Conservation (phyloP, 1,284 basidiomycete species). For the Athelia sp. region DNA sequence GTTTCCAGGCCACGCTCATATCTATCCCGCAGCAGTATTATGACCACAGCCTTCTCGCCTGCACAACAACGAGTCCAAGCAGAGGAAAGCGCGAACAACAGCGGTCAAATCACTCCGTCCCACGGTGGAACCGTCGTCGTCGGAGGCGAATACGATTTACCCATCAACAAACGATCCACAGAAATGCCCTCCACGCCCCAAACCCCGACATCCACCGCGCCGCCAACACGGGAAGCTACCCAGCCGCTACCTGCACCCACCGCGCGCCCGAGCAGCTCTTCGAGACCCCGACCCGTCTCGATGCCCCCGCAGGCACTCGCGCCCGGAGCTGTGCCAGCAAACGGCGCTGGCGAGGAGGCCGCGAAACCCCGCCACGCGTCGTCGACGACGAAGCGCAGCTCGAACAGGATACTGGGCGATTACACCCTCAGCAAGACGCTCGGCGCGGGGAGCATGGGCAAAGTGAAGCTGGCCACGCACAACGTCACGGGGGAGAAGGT, state of each 20-base stretch:
- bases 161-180: slow-evolving; percentile 16
- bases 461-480: slow-evolving; percentile 95
- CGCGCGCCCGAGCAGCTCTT: slow-evolving; percentile 10
- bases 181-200: slow-evolving; percentile 13
- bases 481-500: slow-evolving; percentile 92
- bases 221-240: slow-evolving; percentile 14
- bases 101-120: slow-evolving; percentile 41
- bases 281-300: slow-evolving; percentile 57
- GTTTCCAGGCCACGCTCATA: too few species aligned
- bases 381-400: slow-evolving; percentile 21
- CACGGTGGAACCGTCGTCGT: slow-evolving; percentile 51
- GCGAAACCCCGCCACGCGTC: slow-evolving; percentile 15
- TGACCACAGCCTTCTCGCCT: slow-evolving; percentile 19
- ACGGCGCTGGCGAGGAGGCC: slow-evolving; percentile 23
- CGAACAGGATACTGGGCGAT: slow-evolving; percentile 78
- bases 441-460: slow-evolving; percentile 98
- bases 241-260: slow-evolving; percentile 12
- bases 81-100: slow-evolving; percentile 25
- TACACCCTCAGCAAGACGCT: slow-evolving; percentile 97
- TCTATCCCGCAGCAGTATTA: neutral
- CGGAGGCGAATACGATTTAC: slow-evolving; percentile 57
- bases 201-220: slow-evolving; percentile 13
- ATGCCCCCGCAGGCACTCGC: slow-evolving; percentile 58
- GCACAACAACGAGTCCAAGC: slow-evolving; percentile 35
- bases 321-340: slow-evolving; percentile 26